Evolutionary conservation across 805 yeast genomes (phyloP), one percentile per base, ranked within the genome.

Genomic region (Candida anglica): DNA sequence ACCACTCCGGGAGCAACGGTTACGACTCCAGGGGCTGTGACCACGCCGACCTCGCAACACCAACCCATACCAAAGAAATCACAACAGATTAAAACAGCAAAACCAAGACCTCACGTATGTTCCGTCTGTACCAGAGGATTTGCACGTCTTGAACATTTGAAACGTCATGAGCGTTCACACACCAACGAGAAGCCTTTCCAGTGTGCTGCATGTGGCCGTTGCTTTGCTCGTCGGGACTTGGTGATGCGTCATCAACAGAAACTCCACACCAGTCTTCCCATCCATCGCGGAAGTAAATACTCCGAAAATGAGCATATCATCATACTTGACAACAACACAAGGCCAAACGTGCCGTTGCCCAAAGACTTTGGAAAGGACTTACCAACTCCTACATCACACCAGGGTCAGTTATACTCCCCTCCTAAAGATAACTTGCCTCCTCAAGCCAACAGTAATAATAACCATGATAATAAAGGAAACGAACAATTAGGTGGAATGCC

Each of bases 171-270:
- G 48, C 68, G 97, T 26, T 81, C 94, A 0, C 98, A 91, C 56
- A 91, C 98, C 7, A 86, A 89, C 56, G 97, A 89, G 59, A 88
- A 88, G 55, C 98, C 98, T 1, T 91, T 83, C 63, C 93, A 86
- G 53, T 91, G 98, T 62, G 94, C 95, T 2, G 89, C 89, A 6
- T 91, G 98, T 60, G 97, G 95, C 21, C 77, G 98, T 32, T 85
- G 96, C 53, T 91, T 93, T 64, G 97, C 98, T 4, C 69, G 98
- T 37, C 66, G 97, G 37, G 91, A 84, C 54, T 69, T 84, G 52
- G 87, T 93, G 19, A 70, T 93, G 35, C 74, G 98, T 40, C 98
- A 93, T 65, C 96, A 87, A 63, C 97, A 88, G 60, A 93, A 93
- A 53, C 73, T 93, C 22, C 98, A 93, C 50, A 60, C 83, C 30